Evolutionary conservation across 73 alveolate genomes (phyloP).

Genomic region (Breviolum minutum): DNA sequence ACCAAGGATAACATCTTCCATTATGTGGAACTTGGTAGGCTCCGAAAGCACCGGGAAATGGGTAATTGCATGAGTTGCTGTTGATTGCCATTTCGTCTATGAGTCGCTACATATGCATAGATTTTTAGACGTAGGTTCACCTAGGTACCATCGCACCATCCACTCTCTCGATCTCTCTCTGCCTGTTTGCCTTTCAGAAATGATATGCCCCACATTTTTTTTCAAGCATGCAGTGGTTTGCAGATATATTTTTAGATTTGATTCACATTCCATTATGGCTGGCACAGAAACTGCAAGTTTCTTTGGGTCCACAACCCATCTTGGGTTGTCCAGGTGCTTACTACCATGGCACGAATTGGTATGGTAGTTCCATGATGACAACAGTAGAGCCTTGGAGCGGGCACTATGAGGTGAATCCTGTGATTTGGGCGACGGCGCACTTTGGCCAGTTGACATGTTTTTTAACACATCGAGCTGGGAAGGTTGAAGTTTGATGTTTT

Average conservation of each 20-base stretch:
- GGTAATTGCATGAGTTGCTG: too few relatives aligned
- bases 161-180: too few relatives aligned
- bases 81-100: too few relatives aligned
- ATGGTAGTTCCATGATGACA: conserved; percentile 89
- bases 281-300: not conserved
- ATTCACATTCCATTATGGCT: too few relatives aligned
- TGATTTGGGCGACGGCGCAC: conserved; percentile 89
- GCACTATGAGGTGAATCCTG: conserved; percentile 83
- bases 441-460: not conserved
- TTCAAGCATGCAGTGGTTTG: too few relatives aligned
- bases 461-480: not conserved
- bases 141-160: too few relatives aligned
- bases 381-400: conserved; percentile 88
- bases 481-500: not conserved
- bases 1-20: conserved; percentile 68
- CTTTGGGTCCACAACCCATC: not conserved
- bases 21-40: conserved; percentile 94
- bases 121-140: too few relatives aligned
- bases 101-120: too few relatives aligned
- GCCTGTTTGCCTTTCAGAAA: too few relatives aligned
- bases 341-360: conserved; percentile 85
- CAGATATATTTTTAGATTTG: too few relatives aligned
- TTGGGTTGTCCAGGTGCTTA: conserved; percentile 56
- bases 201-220: too few relatives aligned
- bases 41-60: not conserved